Conservation (phyloP, 306 rosid species). For the Datisca glomerata region DNA sequence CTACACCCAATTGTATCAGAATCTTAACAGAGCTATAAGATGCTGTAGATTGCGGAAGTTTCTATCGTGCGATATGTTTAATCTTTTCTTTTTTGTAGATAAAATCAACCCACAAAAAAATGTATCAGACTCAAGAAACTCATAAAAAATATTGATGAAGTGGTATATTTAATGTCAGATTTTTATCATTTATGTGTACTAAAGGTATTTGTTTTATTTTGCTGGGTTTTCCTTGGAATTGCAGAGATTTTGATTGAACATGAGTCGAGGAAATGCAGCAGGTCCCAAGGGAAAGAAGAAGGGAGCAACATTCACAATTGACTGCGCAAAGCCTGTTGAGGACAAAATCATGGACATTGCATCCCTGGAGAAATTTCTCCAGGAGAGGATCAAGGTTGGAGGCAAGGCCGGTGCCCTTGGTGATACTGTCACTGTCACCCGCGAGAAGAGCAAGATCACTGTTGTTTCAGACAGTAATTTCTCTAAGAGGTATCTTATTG, state of each 20-base stretch:
- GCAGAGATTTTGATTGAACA: slow-evolving; percentile 13
- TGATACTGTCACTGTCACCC: slow-evolving; percentile 49
- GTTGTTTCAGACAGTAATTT: slow-evolving; percentile 61
- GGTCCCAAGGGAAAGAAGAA: slow-evolving; percentile 41
- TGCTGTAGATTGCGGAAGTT: no score
- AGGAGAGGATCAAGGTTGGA: slow-evolving; percentile 50
- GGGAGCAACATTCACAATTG: slow-evolving; percentile 35
- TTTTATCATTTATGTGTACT: no score
- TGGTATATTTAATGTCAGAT: no score
- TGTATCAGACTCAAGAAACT: no score
- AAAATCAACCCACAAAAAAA: no score
- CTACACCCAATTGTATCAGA: no score
- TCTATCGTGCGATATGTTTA: no score
- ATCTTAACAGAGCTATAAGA: no score
- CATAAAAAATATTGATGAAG: no score
- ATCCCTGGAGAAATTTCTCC: slow-evolving; percentile 46
- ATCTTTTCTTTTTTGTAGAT: no score
- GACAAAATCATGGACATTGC: slow-evolving; percentile 55
- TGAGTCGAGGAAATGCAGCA: slow-evolving; percentile 37
- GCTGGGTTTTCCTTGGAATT: no score
- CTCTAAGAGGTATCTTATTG: slow-evolving; percentile 58
- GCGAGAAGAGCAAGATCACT: slow-evolving; percentile 67
- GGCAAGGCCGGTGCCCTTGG: slow-evolving; percentile 80
- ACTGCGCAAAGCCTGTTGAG: slow-evolving; percentile 47
- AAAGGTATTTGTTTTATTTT: no score